Conservation (phyloP, 257 asterid species). For the Solanum rostratum region DNA sequence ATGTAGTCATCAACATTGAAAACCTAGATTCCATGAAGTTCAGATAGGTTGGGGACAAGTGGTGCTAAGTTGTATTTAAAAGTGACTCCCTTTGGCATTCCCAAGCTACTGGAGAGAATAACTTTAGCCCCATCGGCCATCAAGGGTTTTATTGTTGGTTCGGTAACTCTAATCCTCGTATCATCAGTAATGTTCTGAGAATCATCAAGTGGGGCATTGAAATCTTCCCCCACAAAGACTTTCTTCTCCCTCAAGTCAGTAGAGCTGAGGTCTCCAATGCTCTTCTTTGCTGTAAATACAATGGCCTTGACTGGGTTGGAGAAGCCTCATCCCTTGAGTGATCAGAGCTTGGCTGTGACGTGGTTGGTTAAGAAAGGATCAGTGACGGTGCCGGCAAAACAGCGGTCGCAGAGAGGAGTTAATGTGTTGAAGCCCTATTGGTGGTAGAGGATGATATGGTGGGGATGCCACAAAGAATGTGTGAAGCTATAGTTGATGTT, state of each 20-base stretch:
- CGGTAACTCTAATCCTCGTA: slow-evolving; percentile 70
- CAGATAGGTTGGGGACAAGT: slow-evolving; percentile 57
- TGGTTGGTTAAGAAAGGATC: slow-evolving; percentile 28
- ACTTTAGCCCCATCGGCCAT: slow-evolving; percentile 58
- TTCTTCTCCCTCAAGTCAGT: slow-evolving; percentile 60
- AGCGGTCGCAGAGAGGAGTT: slow-evolving; percentile 38
- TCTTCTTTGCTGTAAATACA: slow-evolving; percentile 48
- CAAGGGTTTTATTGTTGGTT: slow-evolving; percentile 60
- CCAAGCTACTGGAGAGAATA: slow-evolving; percentile 49
- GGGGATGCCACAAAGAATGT: slow-evolving; percentile 36
- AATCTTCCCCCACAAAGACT: slow-evolving; percentile 63
- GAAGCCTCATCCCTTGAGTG: slow-evolving; percentile 18
- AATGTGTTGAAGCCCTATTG: not conserved
- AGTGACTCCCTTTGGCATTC: slow-evolving; percentile 31
- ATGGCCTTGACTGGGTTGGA: slow-evolving; percentile 34
- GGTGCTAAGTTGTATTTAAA: slow-evolving; percentile 26
- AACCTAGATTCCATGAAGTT: slow-evolving; percentile 67
- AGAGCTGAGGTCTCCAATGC: slow-evolving; percentile 47
- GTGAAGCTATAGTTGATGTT: slow-evolving; percentile 64
- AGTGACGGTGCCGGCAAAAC: slow-evolving; percentile 34
- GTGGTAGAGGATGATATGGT: slow-evolving; percentile 28
- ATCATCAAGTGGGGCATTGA: slow-evolving; percentile 70
- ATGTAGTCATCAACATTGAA: slow-evolving; percentile 57
- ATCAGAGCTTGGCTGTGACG: slow-evolving; percentile 38
- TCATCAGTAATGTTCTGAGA: slow-evolving; percentile 57